Evolutionary conservation across 2,329 filamentous ascomycete species (phyloP).

Genomic region (Botrytis galanthina): DNA sequence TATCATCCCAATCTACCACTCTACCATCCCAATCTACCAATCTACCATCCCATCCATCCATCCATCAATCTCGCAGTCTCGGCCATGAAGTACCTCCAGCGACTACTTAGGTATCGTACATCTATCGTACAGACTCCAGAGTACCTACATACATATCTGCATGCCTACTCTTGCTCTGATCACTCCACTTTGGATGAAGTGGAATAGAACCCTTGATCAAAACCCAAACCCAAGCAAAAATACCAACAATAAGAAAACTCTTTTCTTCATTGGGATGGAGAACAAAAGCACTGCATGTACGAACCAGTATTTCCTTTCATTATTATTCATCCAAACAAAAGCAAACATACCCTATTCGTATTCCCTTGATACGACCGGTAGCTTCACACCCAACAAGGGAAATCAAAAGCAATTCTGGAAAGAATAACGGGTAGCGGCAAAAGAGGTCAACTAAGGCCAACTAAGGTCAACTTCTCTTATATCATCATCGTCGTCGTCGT

Average conservation of each 20-base stretch:
- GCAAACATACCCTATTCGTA: not conserved
- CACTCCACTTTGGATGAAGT: not conserved
- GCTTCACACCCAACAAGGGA: not conserved
- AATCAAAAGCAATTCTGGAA: not conserved
- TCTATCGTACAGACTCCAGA: no score
- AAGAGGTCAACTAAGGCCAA: no score
- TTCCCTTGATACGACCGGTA: not conserved
- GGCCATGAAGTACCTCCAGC: no score
- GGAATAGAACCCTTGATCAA: not conserved
- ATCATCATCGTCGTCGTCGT: not conserved
- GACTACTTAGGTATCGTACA: no score
- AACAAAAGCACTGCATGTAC: not conserved
- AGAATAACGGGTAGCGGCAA: not conserved
- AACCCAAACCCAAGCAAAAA: no score
- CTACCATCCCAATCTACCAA: no score
- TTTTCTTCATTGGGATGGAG: not conserved
- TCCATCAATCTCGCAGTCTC: no score
- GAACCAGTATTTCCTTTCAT: not conserved
- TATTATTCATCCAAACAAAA: not conserved
- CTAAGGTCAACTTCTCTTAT: not conserved
- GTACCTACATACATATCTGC: not conserved
- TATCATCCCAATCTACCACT: no score
- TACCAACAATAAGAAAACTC: not conserved
- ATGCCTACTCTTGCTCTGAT: not conserved
- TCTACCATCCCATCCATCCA: no score